A percentile compares a stretch with the other conserved stretches of the same genome.
These are phyloP conservation scores for Solanum rostratum DNA, from an alignment of 257 asterid genomes.

Conservation along the genomic window DNA sequence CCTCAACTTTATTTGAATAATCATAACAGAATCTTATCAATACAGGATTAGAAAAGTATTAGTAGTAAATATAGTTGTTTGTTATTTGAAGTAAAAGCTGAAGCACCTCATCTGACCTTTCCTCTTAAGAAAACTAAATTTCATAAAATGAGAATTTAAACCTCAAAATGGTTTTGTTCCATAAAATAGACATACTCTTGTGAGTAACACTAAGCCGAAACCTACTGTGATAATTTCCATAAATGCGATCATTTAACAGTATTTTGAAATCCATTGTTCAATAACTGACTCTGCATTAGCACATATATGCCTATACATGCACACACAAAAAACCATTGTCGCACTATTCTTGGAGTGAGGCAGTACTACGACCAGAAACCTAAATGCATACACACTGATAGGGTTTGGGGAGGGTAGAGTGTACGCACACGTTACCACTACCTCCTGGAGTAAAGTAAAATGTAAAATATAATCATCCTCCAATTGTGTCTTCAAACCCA, in stretches of 20 bases:
- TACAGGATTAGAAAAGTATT: not conserved
- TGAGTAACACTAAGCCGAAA: not conserved
- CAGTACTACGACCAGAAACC: not conserved
- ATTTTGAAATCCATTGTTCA: not conserved
- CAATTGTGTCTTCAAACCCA: not conserved
- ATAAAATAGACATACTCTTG: not conserved
- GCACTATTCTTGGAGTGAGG: not conserved
- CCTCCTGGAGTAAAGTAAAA: not conserved
- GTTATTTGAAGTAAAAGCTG: not conserved
- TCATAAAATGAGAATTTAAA: not conserved
- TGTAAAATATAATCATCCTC: not conserved
- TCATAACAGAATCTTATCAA: not conserved
- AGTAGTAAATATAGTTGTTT: not conserved
- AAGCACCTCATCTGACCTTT: not conserved
- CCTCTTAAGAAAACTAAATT: not conserved
- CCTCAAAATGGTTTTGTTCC: not conserved
- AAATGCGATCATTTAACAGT: not conserved
- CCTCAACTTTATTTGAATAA: not conserved
- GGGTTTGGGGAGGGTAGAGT: no score
- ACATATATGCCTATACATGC: not conserved
- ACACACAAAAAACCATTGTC: not conserved
- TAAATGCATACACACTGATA: not conserved
- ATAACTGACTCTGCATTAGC: not conserved
- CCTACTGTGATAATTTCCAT: not conserved
- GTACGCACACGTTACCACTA: no score